phyloP scores from a whole-genome alignment of 2,329 filamentous ascomycete genomes.

The Chaetomiaceae sp. region DNA sequence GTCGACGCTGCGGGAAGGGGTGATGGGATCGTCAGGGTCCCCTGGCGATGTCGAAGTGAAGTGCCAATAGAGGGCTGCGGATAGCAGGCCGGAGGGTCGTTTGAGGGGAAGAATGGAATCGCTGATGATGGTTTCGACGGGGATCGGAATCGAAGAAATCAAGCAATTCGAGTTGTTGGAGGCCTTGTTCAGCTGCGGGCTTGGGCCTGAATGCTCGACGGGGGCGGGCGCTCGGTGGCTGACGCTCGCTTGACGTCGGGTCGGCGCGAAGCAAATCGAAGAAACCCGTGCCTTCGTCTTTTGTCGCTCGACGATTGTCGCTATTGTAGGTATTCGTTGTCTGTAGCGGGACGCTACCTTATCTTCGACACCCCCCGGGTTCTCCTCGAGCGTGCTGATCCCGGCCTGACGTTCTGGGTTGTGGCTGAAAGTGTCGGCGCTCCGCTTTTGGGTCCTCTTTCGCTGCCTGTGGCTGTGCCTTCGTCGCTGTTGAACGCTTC shows the following conservation, averaged over 20 bases:
- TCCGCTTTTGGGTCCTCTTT: background rate
- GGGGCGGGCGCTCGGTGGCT: too few relatives aligned
- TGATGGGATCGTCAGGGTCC: background rate
- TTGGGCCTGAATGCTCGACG: background rate
- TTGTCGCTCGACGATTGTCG: background rate
- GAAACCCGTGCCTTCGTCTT: background rate
- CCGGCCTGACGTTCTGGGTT: too few relatives aligned
- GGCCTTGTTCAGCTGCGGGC: too few relatives aligned
- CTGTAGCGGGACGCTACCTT: background rate
- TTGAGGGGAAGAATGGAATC: background rate
- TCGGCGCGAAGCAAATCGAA: too few relatives aligned
- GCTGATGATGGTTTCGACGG: background rate
- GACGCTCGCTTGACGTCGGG: too few relatives aligned
- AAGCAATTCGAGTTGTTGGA: too few relatives aligned
- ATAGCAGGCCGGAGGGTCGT: background rate
- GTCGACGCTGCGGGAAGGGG: constrained; percentile 11
- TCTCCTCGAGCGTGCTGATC: too few relatives aligned
- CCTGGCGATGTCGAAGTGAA: background rate
- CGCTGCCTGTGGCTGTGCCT: background rate
- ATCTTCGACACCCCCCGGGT: background rate
- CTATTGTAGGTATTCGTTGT: background rate
- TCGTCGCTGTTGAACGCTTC: constrained; percentile 3
- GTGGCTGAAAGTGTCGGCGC: constrained; percentile 11
- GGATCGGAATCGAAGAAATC: too few relatives aligned
- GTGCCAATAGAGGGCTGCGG: constrained; percentile 10